Percentiles rank a stretch among this genome's conserved stretches.
phyloP scores from a whole-genome alignment of 768 basidiomycete species.

The Lactifluus piperatus region DNA sequence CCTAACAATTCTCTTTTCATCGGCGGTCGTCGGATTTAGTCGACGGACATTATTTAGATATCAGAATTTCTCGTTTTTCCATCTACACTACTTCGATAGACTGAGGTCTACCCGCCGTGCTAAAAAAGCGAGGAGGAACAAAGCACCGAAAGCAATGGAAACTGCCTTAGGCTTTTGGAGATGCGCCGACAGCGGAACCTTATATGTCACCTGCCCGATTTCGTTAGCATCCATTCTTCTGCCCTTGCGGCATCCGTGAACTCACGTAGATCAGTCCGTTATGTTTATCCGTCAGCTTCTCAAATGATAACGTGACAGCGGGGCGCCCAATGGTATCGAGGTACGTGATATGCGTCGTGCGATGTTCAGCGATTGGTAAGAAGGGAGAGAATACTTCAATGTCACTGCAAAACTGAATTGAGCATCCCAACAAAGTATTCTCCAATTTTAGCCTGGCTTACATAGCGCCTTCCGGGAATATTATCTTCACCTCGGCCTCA shows the following conservation, averaged over 20 bases:
- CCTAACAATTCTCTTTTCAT: slow-evolving; percentile 20
- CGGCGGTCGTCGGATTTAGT: neutral
- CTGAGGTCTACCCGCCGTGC: slow-evolving; percentile 46
- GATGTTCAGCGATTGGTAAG: slow-evolving; percentile 49
- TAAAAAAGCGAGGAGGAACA: slow-evolving; percentile 47
- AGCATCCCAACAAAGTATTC: neutral
- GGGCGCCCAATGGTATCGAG: slow-evolving; percentile 90
- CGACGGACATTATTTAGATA: slow-evolving; percentile 8
- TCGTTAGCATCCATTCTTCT: neutral
- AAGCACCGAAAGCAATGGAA: slow-evolving; percentile 52
- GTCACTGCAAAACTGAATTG: slow-evolving; percentile 43
- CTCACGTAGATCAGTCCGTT: slow-evolving; percentile 75
- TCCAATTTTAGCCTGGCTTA: slow-evolving; percentile 36
- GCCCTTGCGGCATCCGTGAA: slow-evolving; percentile 13
- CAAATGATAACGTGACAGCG: slow-evolving; percentile 61
- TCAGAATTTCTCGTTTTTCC: slow-evolving; percentile 26
- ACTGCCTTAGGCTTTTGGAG: slow-evolving; percentile 82
- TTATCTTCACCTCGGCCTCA: slow-evolving; percentile 66
- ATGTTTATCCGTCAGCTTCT: slow-evolving; percentile 71
- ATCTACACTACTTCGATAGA: slow-evolving; percentile 25
- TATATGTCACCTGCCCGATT: slow-evolving; percentile 71
- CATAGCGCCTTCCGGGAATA: slow-evolving; percentile 94
- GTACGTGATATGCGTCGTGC: slow-evolving; percentile 74
- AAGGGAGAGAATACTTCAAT: slow-evolving; percentile 73
- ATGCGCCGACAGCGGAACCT: slow-evolving; percentile 70